Conservation (phyloP, 495 filamentous ascomycete genomes). For the Lepraria neglecta region DNA sequence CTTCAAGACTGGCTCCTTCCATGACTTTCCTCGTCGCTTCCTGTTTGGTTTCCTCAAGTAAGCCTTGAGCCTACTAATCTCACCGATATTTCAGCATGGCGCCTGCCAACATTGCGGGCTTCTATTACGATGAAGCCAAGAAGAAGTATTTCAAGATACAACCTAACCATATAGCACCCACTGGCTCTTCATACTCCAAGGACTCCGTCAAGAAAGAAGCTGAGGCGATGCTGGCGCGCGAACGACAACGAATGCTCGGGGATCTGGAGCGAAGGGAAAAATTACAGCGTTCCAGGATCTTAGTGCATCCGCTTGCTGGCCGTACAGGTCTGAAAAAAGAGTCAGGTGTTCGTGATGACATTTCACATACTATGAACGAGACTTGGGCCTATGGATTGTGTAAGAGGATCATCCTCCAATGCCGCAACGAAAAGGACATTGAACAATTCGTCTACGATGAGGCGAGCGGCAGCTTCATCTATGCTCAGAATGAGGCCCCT, state of each 20-base stretch:
- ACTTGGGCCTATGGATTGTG: slow-evolving; percentile 4
- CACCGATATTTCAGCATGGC: not conserved
- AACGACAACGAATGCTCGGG: not conserved
- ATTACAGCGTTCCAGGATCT: slow-evolving; percentile 11
- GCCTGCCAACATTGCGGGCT: slow-evolving; percentile 17
- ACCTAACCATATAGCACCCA: slow-evolving; percentile 17
- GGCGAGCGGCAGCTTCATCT: not conserved
- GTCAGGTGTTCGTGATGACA: not conserved
- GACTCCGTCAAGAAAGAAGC: not conserved
- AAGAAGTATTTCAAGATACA: slow-evolving; percentile 25
- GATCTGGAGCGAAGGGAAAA: not conserved
- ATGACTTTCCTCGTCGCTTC: not conserved
- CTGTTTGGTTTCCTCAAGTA: no score
- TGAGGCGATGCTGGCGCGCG: slow-evolving; percentile 3
- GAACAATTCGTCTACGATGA: not conserved
- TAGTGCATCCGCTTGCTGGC: slow-evolving; percentile 14
- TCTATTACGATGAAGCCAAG: slow-evolving; percentile 20
- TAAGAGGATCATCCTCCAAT: not conserved
- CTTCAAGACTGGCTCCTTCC: no score
- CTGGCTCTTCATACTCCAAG: slow-evolving; percentile 13
- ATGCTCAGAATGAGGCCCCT: not conserved
- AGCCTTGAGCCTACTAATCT: no score
- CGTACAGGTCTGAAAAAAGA: slow-evolving; percentile 5
- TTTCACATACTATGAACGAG: not conserved
- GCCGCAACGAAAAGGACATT: not conserved